Base-by-base conservation (phyloP, 2,329 filamentous ascomycete genomes). In the Xylariales sp. region DNA sequence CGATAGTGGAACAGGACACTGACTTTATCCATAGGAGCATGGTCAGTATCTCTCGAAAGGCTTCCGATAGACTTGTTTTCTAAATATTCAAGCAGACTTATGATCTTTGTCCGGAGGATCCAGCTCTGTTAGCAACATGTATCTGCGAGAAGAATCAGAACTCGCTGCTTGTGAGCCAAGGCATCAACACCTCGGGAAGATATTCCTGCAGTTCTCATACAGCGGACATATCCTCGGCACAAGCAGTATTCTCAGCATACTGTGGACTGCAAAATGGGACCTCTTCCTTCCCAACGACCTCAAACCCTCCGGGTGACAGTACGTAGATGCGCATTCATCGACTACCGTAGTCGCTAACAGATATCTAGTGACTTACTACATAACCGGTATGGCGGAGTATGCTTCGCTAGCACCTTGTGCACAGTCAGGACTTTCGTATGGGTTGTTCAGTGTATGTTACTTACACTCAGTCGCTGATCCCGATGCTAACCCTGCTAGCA, bases 101-200 rank as follows among this genome's bases (percentile, higher is more conserved):
- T 21, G 48, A 50, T 16, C 38, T 54, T 6, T 72, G 69, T 33
- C 66, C 66, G 11, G 41, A 54, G 16, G 59, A 62, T 3, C 60
- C 64, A 8, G 61, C 57, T 19, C 51, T 65, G 20, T 60, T 72
- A 16, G 72, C 72, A 3, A 67, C 69, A 2, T 78, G 74, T 41
- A 69, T 68, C 17, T 78, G 74, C 52, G 54, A 51, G 29, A 76
- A 76, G 51, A 65, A 69, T 33, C 62, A 69, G 27, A 72, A 76
- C 39, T 69, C 69, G 5, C 50, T 59, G 5, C 45, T 52, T 6
- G 58, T 70, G 19, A 72, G 62, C 49, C 59, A 62, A 31, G 47
- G 50, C 5, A 66, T 78, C 40, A 67, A 62, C 41, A 57, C 55
- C 0, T 60, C 59, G 4, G 69, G 70, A 19, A 64, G 62, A 34